These are phyloP conservation scores for Podospora didyma DNA, from an alignment of 495 filamentous ascomycete genomes.

Conservation along the genomic window DNA sequence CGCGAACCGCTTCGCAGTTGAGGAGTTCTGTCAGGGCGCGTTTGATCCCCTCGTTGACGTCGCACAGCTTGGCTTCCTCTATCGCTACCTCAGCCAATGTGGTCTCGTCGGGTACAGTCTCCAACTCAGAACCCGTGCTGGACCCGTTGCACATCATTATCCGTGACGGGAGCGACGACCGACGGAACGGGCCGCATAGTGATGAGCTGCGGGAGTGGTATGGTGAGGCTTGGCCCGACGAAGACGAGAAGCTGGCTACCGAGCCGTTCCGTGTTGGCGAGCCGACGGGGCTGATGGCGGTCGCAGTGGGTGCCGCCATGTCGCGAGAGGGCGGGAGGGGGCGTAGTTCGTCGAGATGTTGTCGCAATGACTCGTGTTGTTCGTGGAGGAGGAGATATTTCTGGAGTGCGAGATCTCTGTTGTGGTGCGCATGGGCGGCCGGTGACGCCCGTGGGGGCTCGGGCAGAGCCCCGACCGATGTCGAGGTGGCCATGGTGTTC, in stretches of 20 bases:
- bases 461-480: conserved; percentile 8
- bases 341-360: conserved; percentile 46
- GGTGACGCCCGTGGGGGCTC: conserved; percentile 14
- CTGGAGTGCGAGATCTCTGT: conserved; percentile 48
- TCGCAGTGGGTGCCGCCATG: conserved; percentile 4
- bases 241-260: conserved; percentile 14
- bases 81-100: conserved; percentile 40
- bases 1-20: conserved; percentile 55
- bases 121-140: conserved; percentile 16
- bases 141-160: conserved; percentile 1
- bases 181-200: conserved; percentile 20
- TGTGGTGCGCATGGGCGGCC: conserved; percentile 22
- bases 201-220: conserved; percentile 11
- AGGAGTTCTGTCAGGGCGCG: conserved; percentile 60
- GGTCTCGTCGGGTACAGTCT: conserved; percentile 35
- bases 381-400: conserved; percentile 53
- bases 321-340: conserved; percentile 22
- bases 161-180: conserved; percentile 23
- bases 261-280: conserved; percentile 31
- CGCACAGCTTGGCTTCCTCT: conserved; percentile 50
- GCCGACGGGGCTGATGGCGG: conserved; percentile 33
- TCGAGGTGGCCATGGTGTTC: conserved; percentile 8
- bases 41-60: conserved; percentile 64
- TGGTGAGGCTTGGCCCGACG: conserved; percentile 12
- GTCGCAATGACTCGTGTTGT: conserved; percentile 50